Base-by-base conservation (phyloP, 345 rosid species). In the Luvunga scandens region DNA sequence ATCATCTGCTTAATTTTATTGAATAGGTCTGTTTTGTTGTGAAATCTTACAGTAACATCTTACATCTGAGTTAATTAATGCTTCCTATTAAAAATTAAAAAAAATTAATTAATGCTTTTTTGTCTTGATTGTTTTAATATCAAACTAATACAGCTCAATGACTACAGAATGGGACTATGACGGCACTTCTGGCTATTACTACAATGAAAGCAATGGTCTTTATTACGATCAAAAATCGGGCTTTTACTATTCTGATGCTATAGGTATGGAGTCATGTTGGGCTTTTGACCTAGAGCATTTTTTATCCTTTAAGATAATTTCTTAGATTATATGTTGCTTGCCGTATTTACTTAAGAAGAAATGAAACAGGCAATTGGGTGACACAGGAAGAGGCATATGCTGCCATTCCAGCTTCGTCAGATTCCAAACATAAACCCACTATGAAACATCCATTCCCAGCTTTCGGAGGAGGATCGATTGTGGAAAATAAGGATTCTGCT, bases 321-420 rank as follows among this genome's bases (percentile, higher is more conserved):
- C 59, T 79, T 63, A 73, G 36, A 45, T 65, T 1, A 10, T 50
- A 66, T 77, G 42, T 74, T 33, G 71, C 30, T 50, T 76, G 63
- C 7, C 48, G 56, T 80, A 75, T 80, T 68, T 73, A 74, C 81
- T 75, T 71, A 56, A n/a, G 78, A 53, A n/a, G 65, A 28, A 61
- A 60, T 87, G 89, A 76, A 77, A 84, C 90, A 95, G 97, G 98
- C 39, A 91, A 86, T 81, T 92, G 97, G 98, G 97, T 94, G 80
- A 85, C 94, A 16, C 90, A 83, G 77, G 91, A 92, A 59, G 98
- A 91, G 85, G 99, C 99, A 25, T 90, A 94, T 55, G 80, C 93
- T 57, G 73, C 89, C 5, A 77, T 73, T 77, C 85, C 84, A 56
- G 78, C 61, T 69, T 85, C 86, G 14, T 87, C 90, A 63, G 78